A percentile compares a stretch with the other conserved stretches of the same genome.
Evolutionary conservation across 2,329 filamentous ascomycete species (phyloP).

Genomic region (Pseudopyrenochaeta lycopersici): DNA sequence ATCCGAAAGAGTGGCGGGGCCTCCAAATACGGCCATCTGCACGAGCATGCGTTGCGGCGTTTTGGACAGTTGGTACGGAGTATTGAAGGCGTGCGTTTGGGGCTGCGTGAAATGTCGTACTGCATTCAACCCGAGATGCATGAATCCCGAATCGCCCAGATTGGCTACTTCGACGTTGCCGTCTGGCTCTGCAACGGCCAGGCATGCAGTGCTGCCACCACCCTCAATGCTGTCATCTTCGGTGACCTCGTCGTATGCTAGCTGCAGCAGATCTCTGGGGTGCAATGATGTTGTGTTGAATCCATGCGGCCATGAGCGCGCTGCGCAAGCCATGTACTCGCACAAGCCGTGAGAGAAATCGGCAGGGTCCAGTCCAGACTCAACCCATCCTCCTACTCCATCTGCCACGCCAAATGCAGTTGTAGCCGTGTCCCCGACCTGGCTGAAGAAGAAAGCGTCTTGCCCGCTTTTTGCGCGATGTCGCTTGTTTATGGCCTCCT

Average conservation of each 20-base stretch:
- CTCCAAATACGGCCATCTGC: conserved; percentile 83
- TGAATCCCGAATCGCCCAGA: conserved; percentile 92
- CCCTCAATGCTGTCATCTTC: conserved; percentile 76
- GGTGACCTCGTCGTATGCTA: conserved; percentile 83
- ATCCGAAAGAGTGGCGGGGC: conserved; percentile 75
- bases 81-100: conserved; percentile 98
- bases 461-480: conserved; percentile 83
- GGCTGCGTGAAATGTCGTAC: conserved; percentile 84
- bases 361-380: conserved; percentile 90
- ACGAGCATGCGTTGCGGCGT: conserved; percentile 81
- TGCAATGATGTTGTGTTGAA: conserved; percentile 57
- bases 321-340: conserved; percentile 86
- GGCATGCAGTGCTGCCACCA: conserved; percentile 90
- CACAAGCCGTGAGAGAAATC: conserved; percentile 96
- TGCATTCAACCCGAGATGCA: conserved; percentile 84
- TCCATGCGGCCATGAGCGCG: conserved; percentile 64
- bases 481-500: conserved; percentile 59
- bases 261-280: conserved; percentile 78
- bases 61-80: conserved; percentile 91
- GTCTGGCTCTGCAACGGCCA: conserved; percentile 78
- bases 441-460: conserved; percentile 92
- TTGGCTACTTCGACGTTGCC: conserved; percentile 89
- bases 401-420: conserved; percentile 91
- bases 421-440: conserved; percentile 74
- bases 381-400: conserved; percentile 93